Conservation (phyloP, 768 basidiomycete genomes). For the Russula ochroleuca region DNA sequence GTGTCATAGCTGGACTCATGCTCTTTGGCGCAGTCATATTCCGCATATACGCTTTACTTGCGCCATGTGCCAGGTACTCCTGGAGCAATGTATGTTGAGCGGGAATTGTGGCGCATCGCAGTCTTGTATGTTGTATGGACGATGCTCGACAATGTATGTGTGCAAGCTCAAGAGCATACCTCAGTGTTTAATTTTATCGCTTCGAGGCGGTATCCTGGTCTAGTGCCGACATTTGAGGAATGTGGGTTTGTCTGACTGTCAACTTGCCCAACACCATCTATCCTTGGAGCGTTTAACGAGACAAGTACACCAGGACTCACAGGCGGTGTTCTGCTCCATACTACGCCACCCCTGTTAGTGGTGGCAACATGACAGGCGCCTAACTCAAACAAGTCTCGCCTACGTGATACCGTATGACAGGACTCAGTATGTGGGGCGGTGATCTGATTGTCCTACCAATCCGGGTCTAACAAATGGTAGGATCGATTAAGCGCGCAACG, state of each 20-base stretch:
- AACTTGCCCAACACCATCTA: background rate
- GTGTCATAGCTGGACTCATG: constrained; percentile 15
- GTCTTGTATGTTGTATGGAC: background rate
- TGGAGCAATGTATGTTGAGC: background rate
- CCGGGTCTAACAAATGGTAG: background rate
- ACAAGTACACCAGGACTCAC: background rate
- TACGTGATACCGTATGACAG: background rate
- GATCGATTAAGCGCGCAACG: background rate
- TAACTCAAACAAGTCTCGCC: background rate
- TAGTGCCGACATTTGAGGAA: background rate
- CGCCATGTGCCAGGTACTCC: background rate
- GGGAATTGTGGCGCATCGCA: background rate
- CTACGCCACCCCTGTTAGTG: background rate
- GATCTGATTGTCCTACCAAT: background rate
- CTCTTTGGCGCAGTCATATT: constrained; percentile 15
- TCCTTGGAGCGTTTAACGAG: background rate
- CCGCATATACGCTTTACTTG: constrained; percentile 17
- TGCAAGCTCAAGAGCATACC: background rate
- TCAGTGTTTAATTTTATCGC: background rate
- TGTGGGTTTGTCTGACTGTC: background rate
- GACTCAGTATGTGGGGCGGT: background rate
- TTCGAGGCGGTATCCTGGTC: background rate
- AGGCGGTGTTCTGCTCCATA: background rate
- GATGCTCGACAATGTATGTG: background rate
- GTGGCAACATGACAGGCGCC: background rate